Evolutionary conservation across 75 land plant genomes (phyloP), one percentile per base, ranked within the genome.

Genomic region (Gnetum montanum): DNA sequence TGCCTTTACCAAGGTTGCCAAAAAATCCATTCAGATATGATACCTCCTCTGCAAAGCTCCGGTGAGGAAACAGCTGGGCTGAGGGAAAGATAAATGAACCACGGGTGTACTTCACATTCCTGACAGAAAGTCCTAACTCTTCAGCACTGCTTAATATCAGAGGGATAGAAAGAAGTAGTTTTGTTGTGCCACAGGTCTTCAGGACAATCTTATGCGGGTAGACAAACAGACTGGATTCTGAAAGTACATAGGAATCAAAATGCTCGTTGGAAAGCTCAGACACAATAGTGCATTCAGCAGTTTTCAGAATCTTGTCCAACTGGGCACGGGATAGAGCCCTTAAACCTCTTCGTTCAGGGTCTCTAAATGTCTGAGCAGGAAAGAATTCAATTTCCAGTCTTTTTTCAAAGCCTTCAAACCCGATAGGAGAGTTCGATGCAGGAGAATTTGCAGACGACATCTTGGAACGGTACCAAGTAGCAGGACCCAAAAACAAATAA

Each of bases 111-210:
- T 63, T 67, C 8, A 68, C 78, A 61, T 66, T 28, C 5, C 44
- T 59, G 3, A 71, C 79, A 6, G 54, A 27, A n/a, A 38, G 41
- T 8, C 52, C 36, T 13, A 80, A 37, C 0, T 30, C 2, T 0
- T 13, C 45, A 29, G 87, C 78, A 34, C 41, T 36, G 41, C 48
- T 55, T 20, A 83, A 66, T 23, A 83, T 60, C 6, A 60, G 24
- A 5, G 86, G 83, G 46, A 83, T 54, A 0, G 83, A 54, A 19
- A 68, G 64, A 4, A 83, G 71, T 3, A 83, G 72, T 58, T 79
- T 79, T 4, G 86, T 83, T 5, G 86, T 83, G 28, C 86, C 86
- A 59, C 86, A 83, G 5, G 86, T 83, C 54, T 83, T 83, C 35
- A 83, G 37, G 7, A 83, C 63, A 1, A 83, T 48, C 56, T 75